Conservation (phyloP, 495 filamentous ascomycete genomes). For the Symbiotaphrina buchneri region DNA sequence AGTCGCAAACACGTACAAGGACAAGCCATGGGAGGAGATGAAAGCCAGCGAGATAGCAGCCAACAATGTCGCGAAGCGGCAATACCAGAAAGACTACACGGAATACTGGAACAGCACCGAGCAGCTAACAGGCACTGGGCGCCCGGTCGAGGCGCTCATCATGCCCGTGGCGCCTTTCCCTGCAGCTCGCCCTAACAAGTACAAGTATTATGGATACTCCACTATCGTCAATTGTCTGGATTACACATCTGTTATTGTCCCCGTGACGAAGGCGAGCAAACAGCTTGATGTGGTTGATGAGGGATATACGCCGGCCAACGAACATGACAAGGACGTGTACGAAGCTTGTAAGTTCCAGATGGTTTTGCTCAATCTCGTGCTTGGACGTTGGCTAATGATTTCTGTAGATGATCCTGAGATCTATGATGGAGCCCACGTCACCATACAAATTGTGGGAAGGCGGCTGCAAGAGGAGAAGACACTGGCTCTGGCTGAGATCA, state of each 20-base stretch:
- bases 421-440: conserved; percentile 30
- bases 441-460: conserved; percentile 26
- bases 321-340: conserved; percentile 19
- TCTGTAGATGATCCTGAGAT: conserved; percentile 29
- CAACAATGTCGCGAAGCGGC: conserved; percentile 32
- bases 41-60: too few species aligned
- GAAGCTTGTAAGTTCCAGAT: conserved; percentile 34
- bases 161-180: conserved; percentile 20
- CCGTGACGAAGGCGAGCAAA: conserved; percentile 32
- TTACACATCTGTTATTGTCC: conserved; percentile 31
- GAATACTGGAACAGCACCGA: conserved; percentile 46
- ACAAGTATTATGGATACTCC: conserved; percentile 26
- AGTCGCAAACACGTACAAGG: conserved; percentile 14
- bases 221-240: conserved; percentile 31
- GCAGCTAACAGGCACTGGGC: conserved; percentile 26
- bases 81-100: conserved; percentile 39
- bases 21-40: conserved; percentile 21
- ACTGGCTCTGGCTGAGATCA: conserved; percentile 15
- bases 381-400: too few species aligned
- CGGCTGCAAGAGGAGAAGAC: conserved; percentile 30
- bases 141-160: conserved; percentile 31
- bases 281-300: conserved; percentile 21
- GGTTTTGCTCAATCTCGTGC: too few species aligned
- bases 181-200: conserved; percentile 24
- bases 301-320: conserved; percentile 15